phyloP scores from a whole-genome alignment of 306 rosid genomes.

The Inga laurina region DNA sequence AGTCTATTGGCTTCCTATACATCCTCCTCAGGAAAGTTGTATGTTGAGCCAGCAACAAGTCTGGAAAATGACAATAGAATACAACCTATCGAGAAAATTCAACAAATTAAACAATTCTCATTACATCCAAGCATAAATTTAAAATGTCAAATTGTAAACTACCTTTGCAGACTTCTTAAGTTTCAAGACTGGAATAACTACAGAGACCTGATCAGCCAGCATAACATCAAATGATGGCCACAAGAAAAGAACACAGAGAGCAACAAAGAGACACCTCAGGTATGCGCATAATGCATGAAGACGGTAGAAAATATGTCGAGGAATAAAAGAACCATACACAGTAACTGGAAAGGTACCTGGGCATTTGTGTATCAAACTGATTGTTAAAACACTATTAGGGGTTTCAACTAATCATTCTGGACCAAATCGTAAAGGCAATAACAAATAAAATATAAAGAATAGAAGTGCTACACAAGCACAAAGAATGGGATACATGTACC shows the following conservation, averaged over 20 bases:
- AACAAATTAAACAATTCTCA: conserved; percentile 29
- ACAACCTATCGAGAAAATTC: conserved; percentile 61
- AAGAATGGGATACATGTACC: not conserved
- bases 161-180: conserved; percentile 79
- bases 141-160: conserved; percentile 18
- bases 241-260: conserved; percentile 75
- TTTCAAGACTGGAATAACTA: conserved; percentile 77
- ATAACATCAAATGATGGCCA: conserved; percentile 82
- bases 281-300: conserved; percentile 92
- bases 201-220: conserved; percentile 89
- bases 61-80: conserved; percentile 96
- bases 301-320: conserved; percentile 78
- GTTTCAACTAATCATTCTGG: not conserved
- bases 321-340: conserved; percentile 80
- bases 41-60: conserved; percentile 86
- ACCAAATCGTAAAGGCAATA: not conserved
- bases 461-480: not conserved
- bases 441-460: not conserved
- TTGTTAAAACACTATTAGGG: not conserved
- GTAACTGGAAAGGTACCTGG: conserved; percentile 83
- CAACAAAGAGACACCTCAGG: conserved; percentile 81
- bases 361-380: conserved; percentile 23
- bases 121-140: conserved; percentile 5
- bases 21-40: conserved; percentile 72
- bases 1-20: conserved; percentile 86